Evolutionary conservation across 2,329 filamentous ascomycete species (phyloP), one percentile per base, ranked within the genome.

Genomic region (Neocucurbitaria cava): DNA sequence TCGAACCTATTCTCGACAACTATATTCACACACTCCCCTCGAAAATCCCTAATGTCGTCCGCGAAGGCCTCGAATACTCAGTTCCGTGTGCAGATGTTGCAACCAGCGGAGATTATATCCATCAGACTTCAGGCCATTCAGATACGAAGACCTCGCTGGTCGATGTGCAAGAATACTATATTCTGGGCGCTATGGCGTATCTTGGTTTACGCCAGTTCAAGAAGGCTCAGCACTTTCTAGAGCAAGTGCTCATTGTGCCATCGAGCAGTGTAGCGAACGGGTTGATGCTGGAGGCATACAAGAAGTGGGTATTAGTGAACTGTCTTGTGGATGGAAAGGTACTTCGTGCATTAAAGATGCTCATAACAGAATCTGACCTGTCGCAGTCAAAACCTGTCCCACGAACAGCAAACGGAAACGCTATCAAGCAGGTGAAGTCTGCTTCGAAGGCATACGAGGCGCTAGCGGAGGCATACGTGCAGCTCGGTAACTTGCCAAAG

Each of bases 211-310:
- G 74, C 23, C 73, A 77, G 48, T 81, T 73, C 59, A 70, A 68
- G 41, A 74, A 79, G 47, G 79, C 81, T n/a, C 71, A 73, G 31
- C 67, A 79, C 11, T 79, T 81, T 53, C 69, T 83, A 30, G 80
- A 83, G 61, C 73, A 77, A 48, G 73, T 81, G 36, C 69, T 96
- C 21, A 56, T 75, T 31, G 85, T 87, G 3, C 87, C 88, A 52
- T 91, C 92, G 0, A 80, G 82, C 0, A 87, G 82, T 28, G 82
- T 85, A 31, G 81, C 86, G 11, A 94, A 89, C 74, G 88, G 87
- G 71, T 82, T 96, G 46, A 95, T 95, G 89, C 81, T 90, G 3
- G 92, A 96, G 62, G 91, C 91, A 5, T 94, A 96, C 80, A 96
- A 94, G 78, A 96, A 94, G 76, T 97, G 92, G 90, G 72, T 96